Evolutionary conservation across 345 rosid genomes (phyloP), one percentile per base, ranked within the genome.

Genomic region (Xanthoceras sorbifolium): DNA sequence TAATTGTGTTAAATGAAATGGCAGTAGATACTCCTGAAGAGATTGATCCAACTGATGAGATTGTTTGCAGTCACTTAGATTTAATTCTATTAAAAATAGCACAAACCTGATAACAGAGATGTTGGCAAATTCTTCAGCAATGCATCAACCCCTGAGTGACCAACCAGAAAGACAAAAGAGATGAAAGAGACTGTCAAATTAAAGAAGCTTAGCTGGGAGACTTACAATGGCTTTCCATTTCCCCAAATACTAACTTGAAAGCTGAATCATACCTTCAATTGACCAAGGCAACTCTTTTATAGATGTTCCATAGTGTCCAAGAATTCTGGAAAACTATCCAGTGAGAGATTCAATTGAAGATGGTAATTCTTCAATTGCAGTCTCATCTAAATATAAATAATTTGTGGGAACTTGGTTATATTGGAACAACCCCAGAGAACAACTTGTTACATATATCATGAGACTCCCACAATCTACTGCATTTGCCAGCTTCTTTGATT

Each of bases 231-330:
- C 63, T 48, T 25, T 62, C 20, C 76, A 77, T 40, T 77, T 48
- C 5, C 34, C n/a, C 36, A 77, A 18, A 17, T 40, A 20, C 75
- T 70, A 18, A 1, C 6, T 6, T 6, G 28, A 14, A 62, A 62
- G 69, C 23, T 22, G 23, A 50, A 63, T 14, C 11, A 77, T 64
- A 54, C 0, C 29, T 14, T 60, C 70, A 44, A 77, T 70, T 61
- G 70, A 77, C 1, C 26, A 44, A 17, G 70, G 75, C 26, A 77
- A 36, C 54, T 77, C 80, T 61, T 61, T 73, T 22, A 77, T 62
- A n/a, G 75, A 64, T 11, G 64, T 70, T 59, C 68, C 25, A 50
- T 65, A 5, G 3, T 22, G 10, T 68, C 69, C 6, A 15, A 36
- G 55, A 75, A 18, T 64, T 75, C 72, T 18, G 64, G 54, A 50